Evolutionary conservation across 1,139 yeast species (phyloP).

Genomic region (Komagataea norvegica): DNA sequence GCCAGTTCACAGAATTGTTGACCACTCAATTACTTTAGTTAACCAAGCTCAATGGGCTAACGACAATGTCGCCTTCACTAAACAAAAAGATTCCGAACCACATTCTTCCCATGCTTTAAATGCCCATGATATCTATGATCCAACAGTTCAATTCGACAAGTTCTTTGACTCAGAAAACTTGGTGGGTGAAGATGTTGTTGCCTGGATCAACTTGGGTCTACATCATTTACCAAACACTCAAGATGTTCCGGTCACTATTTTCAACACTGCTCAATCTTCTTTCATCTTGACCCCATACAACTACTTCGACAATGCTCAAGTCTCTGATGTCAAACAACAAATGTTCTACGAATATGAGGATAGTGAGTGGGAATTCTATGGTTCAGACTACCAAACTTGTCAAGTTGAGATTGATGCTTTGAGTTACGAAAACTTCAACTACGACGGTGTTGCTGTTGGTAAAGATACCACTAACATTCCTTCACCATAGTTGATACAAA

Average conservation of each 20-base stretch:
- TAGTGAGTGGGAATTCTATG: conserved; percentile 23
- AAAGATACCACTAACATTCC: conserved; percentile 23
- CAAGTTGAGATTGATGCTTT: conserved; percentile 13
- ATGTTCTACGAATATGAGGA: conserved; percentile 18
- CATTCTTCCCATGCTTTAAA: conserved; percentile 21
- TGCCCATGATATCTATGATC: conserved; percentile 23
- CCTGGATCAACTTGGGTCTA: conserved; percentile 26
- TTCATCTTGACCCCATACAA: conserved; percentile 26
- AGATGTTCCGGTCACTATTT: conserved; percentile 27
- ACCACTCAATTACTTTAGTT: conserved; percentile 11
- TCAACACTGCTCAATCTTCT: conserved; percentile 23
- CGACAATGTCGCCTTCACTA: conserved; percentile 21
- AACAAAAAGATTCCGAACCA: conserved; percentile 25
- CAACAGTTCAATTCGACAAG: conserved; percentile 19
- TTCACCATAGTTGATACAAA: conserved; percentile 12
- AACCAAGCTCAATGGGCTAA: conserved; percentile 26
- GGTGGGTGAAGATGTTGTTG: conserved; percentile 25
- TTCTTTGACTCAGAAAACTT: conserved; percentile 24
- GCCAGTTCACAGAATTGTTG: conserved; percentile 18
- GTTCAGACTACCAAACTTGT: conserved; percentile 18
- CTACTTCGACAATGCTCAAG: conserved; percentile 24
- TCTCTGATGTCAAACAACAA: conserved; percentile 23
- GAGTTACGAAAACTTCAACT: conserved; percentile 13
- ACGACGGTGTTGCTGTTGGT: conserved; percentile 16
- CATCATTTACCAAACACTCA: conserved; percentile 28